These are phyloP conservation scores for Nicotiana sylvestris DNA, from an alignment of 257 asterid species.

Conservation along the genomic window DNA sequence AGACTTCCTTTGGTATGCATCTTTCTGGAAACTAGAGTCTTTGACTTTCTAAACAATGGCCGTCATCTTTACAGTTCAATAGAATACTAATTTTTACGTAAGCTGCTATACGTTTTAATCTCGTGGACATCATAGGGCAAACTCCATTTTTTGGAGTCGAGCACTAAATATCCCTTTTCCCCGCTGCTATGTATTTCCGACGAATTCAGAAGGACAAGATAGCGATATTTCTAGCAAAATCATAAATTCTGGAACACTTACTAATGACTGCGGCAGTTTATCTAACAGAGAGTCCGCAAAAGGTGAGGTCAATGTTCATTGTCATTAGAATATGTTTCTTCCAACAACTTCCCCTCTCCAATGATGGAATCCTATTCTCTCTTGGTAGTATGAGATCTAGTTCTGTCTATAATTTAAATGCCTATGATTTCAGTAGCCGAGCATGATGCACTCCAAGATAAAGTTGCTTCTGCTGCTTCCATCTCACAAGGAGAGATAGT, in stretches of 20 bases:
- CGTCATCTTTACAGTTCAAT: neutral
- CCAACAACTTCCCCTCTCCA: neutral
- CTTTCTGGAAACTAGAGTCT: slow-evolving; percentile 15
- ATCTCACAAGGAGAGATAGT: slow-evolving; percentile 48
- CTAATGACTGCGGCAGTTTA: slow-evolving; percentile 31
- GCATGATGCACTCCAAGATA: slow-evolving; percentile 20
- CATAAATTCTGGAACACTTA: slow-evolving; percentile 21
- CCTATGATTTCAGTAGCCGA: slow-evolving; percentile 17
- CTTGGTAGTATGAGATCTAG: neutral
- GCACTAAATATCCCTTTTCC: slow-evolving; percentile 90
- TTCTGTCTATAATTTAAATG: neutral
- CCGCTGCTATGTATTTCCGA: slow-evolving; percentile 43
- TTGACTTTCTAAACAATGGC: neutral
- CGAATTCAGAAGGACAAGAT: slow-evolving; percentile 34
- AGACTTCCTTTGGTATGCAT: slow-evolving; percentile 86
- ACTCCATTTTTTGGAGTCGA: slow-evolving; percentile 94
- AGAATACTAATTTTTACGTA: neutral
- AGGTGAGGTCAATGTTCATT: slow-evolving; percentile 30
- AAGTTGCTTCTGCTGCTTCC: slow-evolving; percentile 38
- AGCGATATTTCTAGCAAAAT: slow-evolving; percentile 9
- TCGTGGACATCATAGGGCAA: slow-evolving; percentile 60
- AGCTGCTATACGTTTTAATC: slow-evolving; percentile 17
- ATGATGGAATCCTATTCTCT: neutral
- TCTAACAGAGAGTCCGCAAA: slow-evolving; percentile 33
- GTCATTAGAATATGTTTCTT: slow-evolving; percentile 7